phyloP scores from a whole-genome alignment of 257 asterid species.

The Solanum tacnaense region DNA sequence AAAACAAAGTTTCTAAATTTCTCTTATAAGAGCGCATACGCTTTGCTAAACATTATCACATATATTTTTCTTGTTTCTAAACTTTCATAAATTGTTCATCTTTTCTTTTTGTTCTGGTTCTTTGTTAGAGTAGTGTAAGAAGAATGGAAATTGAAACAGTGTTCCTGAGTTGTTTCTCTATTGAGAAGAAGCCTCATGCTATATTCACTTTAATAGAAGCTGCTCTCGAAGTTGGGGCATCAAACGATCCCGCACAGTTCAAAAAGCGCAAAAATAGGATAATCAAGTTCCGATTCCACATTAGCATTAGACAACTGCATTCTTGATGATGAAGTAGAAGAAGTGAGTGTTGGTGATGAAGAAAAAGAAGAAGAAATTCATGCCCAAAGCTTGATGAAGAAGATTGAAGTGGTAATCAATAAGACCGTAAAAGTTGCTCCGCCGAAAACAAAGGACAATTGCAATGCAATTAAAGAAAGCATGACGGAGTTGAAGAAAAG shows the following conservation, averaged over 20 bases:
- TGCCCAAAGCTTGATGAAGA: neutral
- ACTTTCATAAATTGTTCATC: too few species aligned
- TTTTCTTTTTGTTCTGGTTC: too few species aligned
- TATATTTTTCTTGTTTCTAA: too few species aligned
- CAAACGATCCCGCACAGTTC: neutral
- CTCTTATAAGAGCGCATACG: too few species aligned
- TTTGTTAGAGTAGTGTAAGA: too few species aligned
- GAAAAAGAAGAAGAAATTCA: neutral
- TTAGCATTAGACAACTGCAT: neutral
- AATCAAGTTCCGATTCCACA: neutral
- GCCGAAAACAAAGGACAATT: neutral
- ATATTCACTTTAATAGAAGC: neutral
- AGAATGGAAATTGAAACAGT: neutral
- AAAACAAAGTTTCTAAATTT: too few species aligned
- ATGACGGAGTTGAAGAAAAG: neutral
- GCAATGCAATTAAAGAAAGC: neutral
- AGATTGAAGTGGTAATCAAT: neutral
- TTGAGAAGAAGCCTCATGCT: neutral
- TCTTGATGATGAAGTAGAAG: neutral
- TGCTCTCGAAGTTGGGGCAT: neutral
- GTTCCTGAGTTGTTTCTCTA: neutral
- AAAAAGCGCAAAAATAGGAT: neutral
- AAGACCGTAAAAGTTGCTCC: neutral
- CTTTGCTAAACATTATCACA: too few species aligned
- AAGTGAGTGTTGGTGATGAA: too few species aligned